Evolutionary conservation across 148 eudicot genomes (phyloP).

Genomic region (Vaccinium vitisidaea): DNA sequence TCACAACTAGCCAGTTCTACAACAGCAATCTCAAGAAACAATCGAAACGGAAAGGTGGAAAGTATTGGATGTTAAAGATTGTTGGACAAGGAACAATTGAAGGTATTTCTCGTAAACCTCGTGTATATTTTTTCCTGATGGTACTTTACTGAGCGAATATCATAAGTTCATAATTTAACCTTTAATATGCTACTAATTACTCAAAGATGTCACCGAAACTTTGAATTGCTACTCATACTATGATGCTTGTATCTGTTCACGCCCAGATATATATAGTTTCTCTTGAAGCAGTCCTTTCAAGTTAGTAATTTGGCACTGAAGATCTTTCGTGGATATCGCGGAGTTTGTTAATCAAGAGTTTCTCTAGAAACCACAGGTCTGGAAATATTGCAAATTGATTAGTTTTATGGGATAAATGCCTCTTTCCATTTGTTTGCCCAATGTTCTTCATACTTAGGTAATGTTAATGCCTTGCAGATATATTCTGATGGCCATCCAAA

Average conservation of each 20-base stretch:
- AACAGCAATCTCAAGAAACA: not conserved
- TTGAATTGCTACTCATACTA: not conserved
- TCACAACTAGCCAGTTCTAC: conserved; percentile 16
- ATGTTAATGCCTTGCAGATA: conserved; percentile 20
- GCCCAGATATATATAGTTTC: not conserved
- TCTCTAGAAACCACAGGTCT: not conserved
- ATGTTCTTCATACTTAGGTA: not conserved
- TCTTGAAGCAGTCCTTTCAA: not conserved
- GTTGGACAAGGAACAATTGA: not conserved
- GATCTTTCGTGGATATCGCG: not conserved
- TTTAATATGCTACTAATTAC: not conserved
- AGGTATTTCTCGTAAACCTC: not conserved
- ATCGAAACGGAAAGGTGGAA: not conserved
- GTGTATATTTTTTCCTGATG: not conserved
- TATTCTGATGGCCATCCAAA: conserved; percentile 21
- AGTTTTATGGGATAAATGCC: not conserved
- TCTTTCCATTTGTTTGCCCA: not conserved
- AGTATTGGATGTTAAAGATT: conserved; percentile 8
- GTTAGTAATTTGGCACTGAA: not conserved
- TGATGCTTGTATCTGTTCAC: not conserved
- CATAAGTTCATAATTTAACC: not conserved
- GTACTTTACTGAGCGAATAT: not conserved
- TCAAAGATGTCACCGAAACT: conserved; percentile 15
- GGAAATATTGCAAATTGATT: not conserved
- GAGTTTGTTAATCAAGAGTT: not conserved